phyloP scores from a whole-genome alignment of 2,329 filamentous ascomycete species.

The Aspergillus flavus region DNA sequence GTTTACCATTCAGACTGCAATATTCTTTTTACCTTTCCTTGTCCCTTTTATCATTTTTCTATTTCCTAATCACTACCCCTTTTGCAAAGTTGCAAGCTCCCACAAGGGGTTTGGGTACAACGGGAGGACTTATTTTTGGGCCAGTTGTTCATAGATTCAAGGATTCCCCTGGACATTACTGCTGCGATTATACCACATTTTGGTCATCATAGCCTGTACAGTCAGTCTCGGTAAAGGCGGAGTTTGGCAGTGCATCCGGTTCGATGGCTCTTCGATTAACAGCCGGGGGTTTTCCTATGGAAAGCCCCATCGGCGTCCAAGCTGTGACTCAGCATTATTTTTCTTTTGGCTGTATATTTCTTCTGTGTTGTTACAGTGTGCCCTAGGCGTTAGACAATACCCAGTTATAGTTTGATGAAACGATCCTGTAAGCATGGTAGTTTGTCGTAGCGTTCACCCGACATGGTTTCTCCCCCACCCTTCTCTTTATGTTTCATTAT shows the following conservation, averaged over 20 bases:
- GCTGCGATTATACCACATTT: constrained; percentile 3
- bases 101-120: constrained; percentile 6
- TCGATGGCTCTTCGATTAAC: constrained; percentile 19
- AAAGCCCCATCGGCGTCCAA: constrained; percentile 33
- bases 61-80: constrained; percentile 10
- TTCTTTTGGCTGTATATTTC: constrained; percentile 24
- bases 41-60: constrained; percentile 7
- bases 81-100: constrained; percentile 1
- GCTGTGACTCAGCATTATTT: constrained; percentile 40
- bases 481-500: background rate
- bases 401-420: constrained; percentile 28
- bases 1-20: constrained; percentile 17
- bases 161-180: constrained; percentile 2
- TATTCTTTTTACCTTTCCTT: constrained; percentile 13
- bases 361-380: constrained; percentile 27
- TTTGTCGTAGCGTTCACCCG: background rate
- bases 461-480: background rate
- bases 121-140: constrained; percentile 9
- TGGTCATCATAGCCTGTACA: constrained; percentile 13
- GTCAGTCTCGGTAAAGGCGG: constrained; percentile 11
- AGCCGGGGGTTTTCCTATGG: constrained; percentile 12
- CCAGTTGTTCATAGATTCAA: constrained; percentile 22
- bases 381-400: constrained; percentile 38
- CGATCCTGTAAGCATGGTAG: constrained; percentile 7
- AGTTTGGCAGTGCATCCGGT: constrained; percentile 18